Evolutionary conservation across 768 basidiomycete genomes (phyloP).

Genomic region (Daedaleopsis nitida): DNA sequence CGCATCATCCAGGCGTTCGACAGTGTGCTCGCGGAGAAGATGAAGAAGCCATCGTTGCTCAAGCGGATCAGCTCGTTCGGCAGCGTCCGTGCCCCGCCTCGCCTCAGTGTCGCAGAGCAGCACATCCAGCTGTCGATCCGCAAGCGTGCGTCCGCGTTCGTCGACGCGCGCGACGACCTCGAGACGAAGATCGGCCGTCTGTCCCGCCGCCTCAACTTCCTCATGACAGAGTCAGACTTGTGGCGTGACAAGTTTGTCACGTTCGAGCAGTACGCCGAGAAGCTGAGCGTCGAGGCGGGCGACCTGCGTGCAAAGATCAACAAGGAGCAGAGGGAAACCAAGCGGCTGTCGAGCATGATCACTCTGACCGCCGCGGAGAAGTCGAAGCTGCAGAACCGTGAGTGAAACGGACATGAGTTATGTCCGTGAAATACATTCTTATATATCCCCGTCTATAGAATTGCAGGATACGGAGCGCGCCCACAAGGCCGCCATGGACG

Average conservation of each 20-base stretch:
- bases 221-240: conserved; percentile 87
- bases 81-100: conserved; percentile 65
- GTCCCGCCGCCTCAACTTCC: conserved; percentile 82
- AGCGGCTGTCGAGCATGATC: conserved; percentile 77
- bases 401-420: conserved; percentile 33
- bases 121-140: conserved; percentile 86
- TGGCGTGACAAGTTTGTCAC: conserved; percentile 95
- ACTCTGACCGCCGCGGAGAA: conserved; percentile 80
- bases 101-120: conserved; percentile 79
- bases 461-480: conserved; percentile 80
- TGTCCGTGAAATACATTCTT: background rate
- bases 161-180: conserved; percentile 90
- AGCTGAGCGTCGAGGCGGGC: conserved; percentile 81
- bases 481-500: conserved; percentile 76
- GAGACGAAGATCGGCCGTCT: conserved; percentile 92
- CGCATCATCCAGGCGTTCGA: conserved; percentile 92
- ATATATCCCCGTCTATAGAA: conserved; percentile 45
- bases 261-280: conserved; percentile 93
- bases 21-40: conserved; percentile 81
- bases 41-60: conserved; percentile 86
- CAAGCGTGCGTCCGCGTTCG: conserved; percentile 91
- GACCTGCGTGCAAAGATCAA: conserved; percentile 87
- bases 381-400: conserved; percentile 74
- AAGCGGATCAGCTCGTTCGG: conserved; percentile 84
- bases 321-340: conserved; percentile 88